A percentile compares a stretch with the other conserved stretches of the same genome.
Evolutionary conservation across 768 basidiomycete genomes (phyloP).

Genomic region (Tricholoma flavovirens): DNA sequence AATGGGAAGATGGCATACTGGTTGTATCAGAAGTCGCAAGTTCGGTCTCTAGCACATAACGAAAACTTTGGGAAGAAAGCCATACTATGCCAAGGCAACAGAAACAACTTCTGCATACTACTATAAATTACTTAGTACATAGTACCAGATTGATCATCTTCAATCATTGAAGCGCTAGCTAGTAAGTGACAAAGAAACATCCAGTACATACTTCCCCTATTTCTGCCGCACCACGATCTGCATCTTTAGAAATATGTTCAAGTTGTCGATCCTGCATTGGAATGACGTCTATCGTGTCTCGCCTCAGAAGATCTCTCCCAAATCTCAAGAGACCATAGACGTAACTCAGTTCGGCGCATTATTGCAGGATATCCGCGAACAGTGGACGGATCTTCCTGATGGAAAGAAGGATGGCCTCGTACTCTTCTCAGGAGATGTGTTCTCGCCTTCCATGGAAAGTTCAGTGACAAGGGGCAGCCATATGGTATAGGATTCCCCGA

Average conservation of each 20-base stretch:
- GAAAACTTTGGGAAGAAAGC: slow-evolving; percentile 46
- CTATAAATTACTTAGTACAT: slow-evolving; percentile 18
- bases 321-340: slow-evolving; percentile 62
- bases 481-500: slow-evolving; percentile 51
- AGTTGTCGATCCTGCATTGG: slow-evolving; percentile 55
- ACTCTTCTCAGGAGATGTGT: slow-evolving; percentile 86
- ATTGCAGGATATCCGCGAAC: slow-evolving; percentile 53
- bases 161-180: no score
- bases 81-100: slow-evolving; percentile 56
- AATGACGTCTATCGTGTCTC: slow-evolving; percentile 82
- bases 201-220: no score
- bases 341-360: slow-evolving; percentile 82
- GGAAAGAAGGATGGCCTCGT: slow-evolving; percentile 65
- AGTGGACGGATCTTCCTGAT: slow-evolving; percentile 45
- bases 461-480: slow-evolving; percentile 86
- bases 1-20: slow-evolving; percentile 87
- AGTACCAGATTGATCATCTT: no score
- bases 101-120: slow-evolving; percentile 75
- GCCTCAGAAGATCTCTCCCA: slow-evolving; percentile 59
- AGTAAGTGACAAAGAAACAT: no score
- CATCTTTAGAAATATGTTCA: slow-evolving; percentile 11
- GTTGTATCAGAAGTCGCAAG: slow-evolving; percentile 54
- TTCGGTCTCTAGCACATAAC: background rate
- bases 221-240: no score
- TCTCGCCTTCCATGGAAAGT: slow-evolving; percentile 82